phyloP scores from a whole-genome alignment of 768 basidiomycete genomes.

The Boletus rubescentipes region DNA sequence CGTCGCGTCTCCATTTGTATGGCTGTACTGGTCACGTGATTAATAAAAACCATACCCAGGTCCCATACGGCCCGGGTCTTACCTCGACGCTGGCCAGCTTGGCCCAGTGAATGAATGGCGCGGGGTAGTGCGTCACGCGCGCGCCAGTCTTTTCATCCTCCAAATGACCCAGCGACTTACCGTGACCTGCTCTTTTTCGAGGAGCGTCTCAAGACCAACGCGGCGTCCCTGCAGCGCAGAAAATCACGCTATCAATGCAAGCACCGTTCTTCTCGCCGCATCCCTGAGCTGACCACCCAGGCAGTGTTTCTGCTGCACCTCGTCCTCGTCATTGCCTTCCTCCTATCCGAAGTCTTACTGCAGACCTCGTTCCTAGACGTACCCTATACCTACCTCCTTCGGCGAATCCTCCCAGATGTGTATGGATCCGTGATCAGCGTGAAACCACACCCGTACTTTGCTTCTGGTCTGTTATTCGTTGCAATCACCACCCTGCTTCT shows the following conservation, averaged over 20 bases:
- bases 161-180: slow-evolving; percentile 77
- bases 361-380: slow-evolving; percentile 64
- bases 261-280: slow-evolving; percentile 28
- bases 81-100: background rate
- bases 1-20: slow-evolving; percentile 27
- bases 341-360: slow-evolving; percentile 74
- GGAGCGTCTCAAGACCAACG: slow-evolving; percentile 94
- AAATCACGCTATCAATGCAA: slow-evolving; percentile 82
- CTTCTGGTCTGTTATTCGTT: slow-evolving; percentile 80
- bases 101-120: slow-evolving; percentile 19
- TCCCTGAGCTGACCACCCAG: slow-evolving; percentile 12
- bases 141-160: slow-evolving; percentile 50
- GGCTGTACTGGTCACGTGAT: slow-evolving; percentile 22
- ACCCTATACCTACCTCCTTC: slow-evolving; percentile 55
- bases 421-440: slow-evolving; percentile 42
- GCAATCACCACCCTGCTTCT: slow-evolving; percentile 86
- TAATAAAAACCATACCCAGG: background rate
- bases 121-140: slow-evolving; percentile 22
- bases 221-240: slow-evolving; percentile 71
- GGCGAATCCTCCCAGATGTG: slow-evolving; percentile 49
- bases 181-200: slow-evolving; percentile 91
- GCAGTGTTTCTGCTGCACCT: slow-evolving; percentile 78
- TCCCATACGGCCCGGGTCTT: slow-evolving; percentile 5
- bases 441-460: slow-evolving; percentile 68
- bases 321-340: slow-evolving; percentile 62